Base-by-base conservation (phyloP, 108 stramenopile genomes). In the Cyclostephanos tholiformis region DNA sequence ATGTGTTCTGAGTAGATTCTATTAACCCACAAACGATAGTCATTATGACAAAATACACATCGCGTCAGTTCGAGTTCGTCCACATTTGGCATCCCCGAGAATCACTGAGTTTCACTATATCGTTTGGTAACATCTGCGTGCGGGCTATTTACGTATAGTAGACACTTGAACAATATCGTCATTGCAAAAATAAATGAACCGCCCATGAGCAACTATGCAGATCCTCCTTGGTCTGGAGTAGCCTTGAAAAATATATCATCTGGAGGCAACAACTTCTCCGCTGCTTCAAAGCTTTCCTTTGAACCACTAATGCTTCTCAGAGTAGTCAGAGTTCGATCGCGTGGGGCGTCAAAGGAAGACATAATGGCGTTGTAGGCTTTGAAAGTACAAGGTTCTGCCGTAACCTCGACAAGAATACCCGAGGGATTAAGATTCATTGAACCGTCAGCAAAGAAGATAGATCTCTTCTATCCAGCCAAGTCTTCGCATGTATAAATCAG, bases 381-480 rank as follows among this genome's bases (percentile, higher is more conserved):
- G 56, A 26, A 14, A 6, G 13, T 2, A 0, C 13, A n/a, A 57
- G 27, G 27, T 26, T 57, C 56, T 4, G 6, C 56, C 13, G 56
- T 25, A 57, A 57, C 56, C 56, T 57, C 53, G 8, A 55, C 53
- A 55, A 55, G 53, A 26, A 55, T 2, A 17, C 53, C 53, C 53
- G 53, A 55, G 1, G 53, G 1, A 22, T 55, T 55, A 22, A 55
- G 30, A 32, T 32, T 32, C 32, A 2, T 4, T 4, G 32, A 32
- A 32, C 32, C 32, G 32, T 32, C n/a, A n/a, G n/a, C n/a, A n/a
- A n/a, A n/a, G n/a, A n/a, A n/a, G n/a, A n/a, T n/a, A n/a, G n/a
- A n/a, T n/a, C 32, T 32, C 32, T 32, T 32, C 32, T 32, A 32
- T 32, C 32, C 3, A 32, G 2, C 32, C 3, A 32, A 32, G 32